A percentile compares a stretch with the other conserved stretches of the same genome.
These are phyloP conservation scores for Aspergillus sp. DNA, from an alignment of 2,329 filamentous ascomycete genomes.

Conservation along the genomic window DNA sequence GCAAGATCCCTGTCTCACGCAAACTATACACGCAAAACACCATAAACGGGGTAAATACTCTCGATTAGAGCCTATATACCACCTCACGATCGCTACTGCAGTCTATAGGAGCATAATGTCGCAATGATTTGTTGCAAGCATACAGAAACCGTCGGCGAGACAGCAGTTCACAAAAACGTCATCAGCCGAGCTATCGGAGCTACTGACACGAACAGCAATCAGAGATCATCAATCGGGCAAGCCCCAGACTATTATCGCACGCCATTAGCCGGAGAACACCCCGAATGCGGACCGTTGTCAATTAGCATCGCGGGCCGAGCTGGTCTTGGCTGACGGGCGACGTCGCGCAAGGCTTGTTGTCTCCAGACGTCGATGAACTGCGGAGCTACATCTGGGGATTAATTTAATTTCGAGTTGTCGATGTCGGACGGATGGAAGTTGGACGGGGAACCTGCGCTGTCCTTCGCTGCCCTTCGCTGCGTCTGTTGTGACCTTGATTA, in stretches of 20 bases:
- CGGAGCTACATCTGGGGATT: not conserved
- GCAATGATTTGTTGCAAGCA: not conserved
- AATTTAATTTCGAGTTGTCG: not conserved
- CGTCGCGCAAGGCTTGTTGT: not conserved
- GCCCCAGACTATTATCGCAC: not conserved
- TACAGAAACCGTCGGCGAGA: not conserved
- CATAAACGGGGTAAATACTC: not conserved
- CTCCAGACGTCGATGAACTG: not conserved
- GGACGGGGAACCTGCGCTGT: not conserved
- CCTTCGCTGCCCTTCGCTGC: no score
- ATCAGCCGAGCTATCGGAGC: not conserved
- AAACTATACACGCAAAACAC: not conserved
- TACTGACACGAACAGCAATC: not conserved
- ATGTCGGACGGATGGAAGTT: not conserved
- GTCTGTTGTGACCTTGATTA: no score
- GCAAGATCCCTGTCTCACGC: not conserved
- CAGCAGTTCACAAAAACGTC: not conserved
- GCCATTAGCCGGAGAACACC: not conserved
- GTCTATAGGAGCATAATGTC: not conserved
- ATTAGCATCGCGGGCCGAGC: not conserved
- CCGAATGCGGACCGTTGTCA: not conserved
- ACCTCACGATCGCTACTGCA: not conserved
- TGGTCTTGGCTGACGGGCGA: slow-evolving; percentile 1
- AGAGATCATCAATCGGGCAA: not conserved
- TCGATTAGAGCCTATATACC: no score